phyloP scores from a whole-genome alignment of 371 early-diverging fungal genomes.

The Rhizopus sp. region DNA sequence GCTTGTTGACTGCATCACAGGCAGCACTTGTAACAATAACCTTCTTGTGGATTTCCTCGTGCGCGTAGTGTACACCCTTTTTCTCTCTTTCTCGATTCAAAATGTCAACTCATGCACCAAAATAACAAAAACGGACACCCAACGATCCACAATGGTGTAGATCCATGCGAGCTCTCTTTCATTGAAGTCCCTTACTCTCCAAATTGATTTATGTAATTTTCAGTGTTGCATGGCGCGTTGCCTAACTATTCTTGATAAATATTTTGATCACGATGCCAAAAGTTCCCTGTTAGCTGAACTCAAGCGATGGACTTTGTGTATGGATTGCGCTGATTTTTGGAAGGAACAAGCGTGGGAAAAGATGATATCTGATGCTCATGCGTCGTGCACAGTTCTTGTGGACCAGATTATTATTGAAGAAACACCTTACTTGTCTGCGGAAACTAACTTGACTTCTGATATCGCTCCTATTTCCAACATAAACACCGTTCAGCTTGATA shows the following conservation, averaged over 20 bases:
- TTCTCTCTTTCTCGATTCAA: conserved; percentile 1
- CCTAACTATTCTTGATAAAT: conserved; percentile 5
- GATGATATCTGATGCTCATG: conserved; percentile 4
- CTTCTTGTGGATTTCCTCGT: too few relatives aligned
- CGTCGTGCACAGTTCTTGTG: conserved; percentile 8
- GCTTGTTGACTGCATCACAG: too few relatives aligned
- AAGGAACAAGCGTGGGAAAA: conserved; percentile 3
- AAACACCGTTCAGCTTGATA: too few relatives aligned
- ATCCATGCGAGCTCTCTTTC: conserved; percentile 7
- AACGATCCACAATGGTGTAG: conserved; percentile 2
- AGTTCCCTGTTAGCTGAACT: conserved; percentile 3
- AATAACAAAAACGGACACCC: conserved; percentile 5
- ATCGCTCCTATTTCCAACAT: too few relatives aligned
- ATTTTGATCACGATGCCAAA: conserved; percentile 7
- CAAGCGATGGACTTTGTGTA: conserved; percentile 6
- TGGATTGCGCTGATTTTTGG: conserved; percentile 6
- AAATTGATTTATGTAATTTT: conserved; percentile 3
- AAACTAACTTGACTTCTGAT: too few relatives aligned
- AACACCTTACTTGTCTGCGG: conserved; percentile 1
- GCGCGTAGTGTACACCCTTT: too few relatives aligned
- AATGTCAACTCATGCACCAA: not conserved
- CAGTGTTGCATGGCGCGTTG: conserved; percentile 1
- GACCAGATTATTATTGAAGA: conserved; percentile 6
- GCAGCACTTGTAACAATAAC: too few relatives aligned
- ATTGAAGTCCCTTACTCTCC: conserved; percentile 3